Evolutionary conservation across 1,139 yeast species (phyloP), one percentile per base, ranked within the genome.

Genomic region (Diutina siamensis): DNA sequence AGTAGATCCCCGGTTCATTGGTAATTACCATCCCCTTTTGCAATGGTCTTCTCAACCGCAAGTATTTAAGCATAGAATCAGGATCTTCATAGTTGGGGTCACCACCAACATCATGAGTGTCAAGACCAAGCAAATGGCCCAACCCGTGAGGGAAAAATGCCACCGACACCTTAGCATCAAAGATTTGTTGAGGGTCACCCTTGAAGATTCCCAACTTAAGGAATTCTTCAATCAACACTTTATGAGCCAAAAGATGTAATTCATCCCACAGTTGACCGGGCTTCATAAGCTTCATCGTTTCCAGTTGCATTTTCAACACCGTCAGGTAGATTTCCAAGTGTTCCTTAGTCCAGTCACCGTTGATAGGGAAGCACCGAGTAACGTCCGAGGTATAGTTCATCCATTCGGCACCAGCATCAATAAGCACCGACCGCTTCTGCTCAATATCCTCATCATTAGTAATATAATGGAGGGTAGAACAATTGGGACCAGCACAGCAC

Each of bases 371-470:
- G 58, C 94, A 84, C 60, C 98, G 76, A 18, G 98, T 92, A 45
- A 92, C 96, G 59, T 92, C 98, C 44, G 89, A 74, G 4, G 96
- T 92, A 62, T 92, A 92, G 58, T 87, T 78, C 51, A 78, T 76
- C 96, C 97, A 89, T 66, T 89, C 97, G 7, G 96, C 95, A 46
- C 98, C 98, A 4, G 97, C 97, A 64, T 92, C 98, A 49, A 92
- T 81, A 50, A 92, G 72, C 12, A 92, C 74, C 3, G 92, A 74
- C 49, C 76, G 80, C 53, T 75, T 74, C 2, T 51, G 48, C 34
- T 69, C 64, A 47, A 80, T 61, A 1, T 71, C 72, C 48, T 82
- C 88, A 56, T 88, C 94, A 57, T 92, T 92, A 57, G 80, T 82
- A 17, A 84, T 80, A 60, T 89, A 92, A 62, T 92, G 98, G 52